A percentile compares a stretch with the other conserved stretches of the same genome.
These are phyloP conservation scores for Neltuma alba DNA, from an alignment of 306 rosid genomes.

Conservation along the genomic window DNA sequence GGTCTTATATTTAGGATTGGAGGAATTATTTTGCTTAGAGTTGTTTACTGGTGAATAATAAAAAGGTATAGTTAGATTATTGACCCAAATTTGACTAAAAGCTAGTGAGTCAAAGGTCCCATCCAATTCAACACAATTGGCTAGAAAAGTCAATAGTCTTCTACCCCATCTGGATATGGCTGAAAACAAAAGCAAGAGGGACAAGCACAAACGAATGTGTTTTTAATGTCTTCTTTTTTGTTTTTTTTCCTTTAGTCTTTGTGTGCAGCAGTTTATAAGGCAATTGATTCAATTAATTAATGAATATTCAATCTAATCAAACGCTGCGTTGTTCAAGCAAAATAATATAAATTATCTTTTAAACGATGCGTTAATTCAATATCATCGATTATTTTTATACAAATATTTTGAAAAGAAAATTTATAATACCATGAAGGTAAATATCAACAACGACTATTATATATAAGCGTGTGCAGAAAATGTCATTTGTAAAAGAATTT, in stretches of 20 bases:
- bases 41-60: neutral
- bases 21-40: neutral
- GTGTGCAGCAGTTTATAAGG: neutral
- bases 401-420: too few relatives aligned
- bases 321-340: neutral
- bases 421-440: too few relatives aligned
- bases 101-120: neutral
- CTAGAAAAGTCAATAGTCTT: neutral
- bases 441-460: too few relatives aligned
- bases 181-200: neutral
- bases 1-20: too few relatives aligned
- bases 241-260: neutral
- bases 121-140: neutral
- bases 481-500: too few relatives aligned
- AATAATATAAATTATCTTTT: too few relatives aligned
- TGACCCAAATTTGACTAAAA: neutral
- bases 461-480: too few relatives aligned
- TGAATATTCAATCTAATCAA: neutral
- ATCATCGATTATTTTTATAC: too few relatives aligned
- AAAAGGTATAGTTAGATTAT: neutral
- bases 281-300: neutral
- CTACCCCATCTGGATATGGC: neutral
- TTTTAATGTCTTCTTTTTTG: too few relatives aligned
- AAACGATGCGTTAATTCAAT: too few relatives aligned
- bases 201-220: neutral